These are phyloP conservation scores for Gentiana macrophylla DNA, from an alignment of 257 asterid genomes.

Conservation along the genomic window DNA sequence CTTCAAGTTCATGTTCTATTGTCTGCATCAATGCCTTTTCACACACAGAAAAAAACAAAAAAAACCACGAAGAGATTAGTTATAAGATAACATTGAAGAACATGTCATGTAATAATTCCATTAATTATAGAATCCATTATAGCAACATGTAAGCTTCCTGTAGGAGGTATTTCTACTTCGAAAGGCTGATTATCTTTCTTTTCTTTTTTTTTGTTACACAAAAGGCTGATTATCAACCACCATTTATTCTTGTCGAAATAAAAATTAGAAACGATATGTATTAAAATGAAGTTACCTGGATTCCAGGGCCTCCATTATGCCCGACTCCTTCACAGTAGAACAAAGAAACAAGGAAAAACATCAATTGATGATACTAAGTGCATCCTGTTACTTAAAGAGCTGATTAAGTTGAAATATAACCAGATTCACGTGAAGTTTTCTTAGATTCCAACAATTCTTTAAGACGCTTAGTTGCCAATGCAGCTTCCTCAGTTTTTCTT, in stretches of 20 bases:
- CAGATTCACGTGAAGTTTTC: slow-evolving; percentile 70
- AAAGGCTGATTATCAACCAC: no score
- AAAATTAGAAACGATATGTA: background rate
- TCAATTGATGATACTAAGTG: background rate
- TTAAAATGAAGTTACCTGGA: slow-evolving; percentile 44
- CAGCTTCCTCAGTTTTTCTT: slow-evolving; percentile 93
- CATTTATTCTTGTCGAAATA: no score
- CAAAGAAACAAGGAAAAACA: slow-evolving; percentile 6
- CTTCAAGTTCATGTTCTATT: slow-evolving; percentile 95
- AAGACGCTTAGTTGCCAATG: slow-evolving; percentile 87
- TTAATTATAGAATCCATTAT: background rate
- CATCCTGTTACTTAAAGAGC: background rate
- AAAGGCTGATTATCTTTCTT: background rate
- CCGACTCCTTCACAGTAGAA: slow-evolving; percentile 30
- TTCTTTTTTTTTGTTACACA: no score
- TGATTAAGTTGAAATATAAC: slow-evolving; percentile 21
- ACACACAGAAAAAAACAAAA: slow-evolving; percentile 1
- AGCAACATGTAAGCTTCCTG: background rate
- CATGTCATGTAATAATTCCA: background rate
- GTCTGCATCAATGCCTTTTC: slow-evolving; percentile 59
- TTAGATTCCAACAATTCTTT: slow-evolving; percentile 88
- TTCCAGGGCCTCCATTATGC: slow-evolving; percentile 54
- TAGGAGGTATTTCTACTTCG: background rate
- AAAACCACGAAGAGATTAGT: slow-evolving; percentile 8
- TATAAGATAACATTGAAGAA: background rate